Base-by-base conservation (phyloP, 129 eudicot genomes). In the Helichrysum umbraculigerum region DNA sequence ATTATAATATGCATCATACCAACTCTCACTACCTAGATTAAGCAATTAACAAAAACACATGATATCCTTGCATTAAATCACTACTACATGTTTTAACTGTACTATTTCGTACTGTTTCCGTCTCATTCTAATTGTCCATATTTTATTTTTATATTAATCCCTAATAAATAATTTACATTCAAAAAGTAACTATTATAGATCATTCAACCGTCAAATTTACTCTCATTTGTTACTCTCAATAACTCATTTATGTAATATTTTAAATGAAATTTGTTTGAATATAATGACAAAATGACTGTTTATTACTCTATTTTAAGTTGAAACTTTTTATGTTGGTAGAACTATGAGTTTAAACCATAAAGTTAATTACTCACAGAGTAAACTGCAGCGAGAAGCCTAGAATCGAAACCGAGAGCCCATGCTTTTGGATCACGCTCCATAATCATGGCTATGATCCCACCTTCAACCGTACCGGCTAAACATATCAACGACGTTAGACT, bases 401-500 rank as follows among this genome's bases (percentile, higher is more conserved):
- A 89, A 75, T 94, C 99, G 19, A 92, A 91, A 64, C 96, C 99
- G 66, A 94, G 80, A 30, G 80, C 82, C 99, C 99, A 94, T 29
- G 93, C 97, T 54, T 81, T 86, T 51, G 81, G 79, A 78, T 89
- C 81, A 6, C 84, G 89, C 71, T 90, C 96, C 87, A 94, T 72
- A 19, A 83, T 79, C 63, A 89, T 82, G 11, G 99, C 92, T 70
- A 78, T 92, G 16, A 81, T 86, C 14, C 86, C 97, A 25, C 92
- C 87, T 84, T 94, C 97, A 41, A 90, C 72, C 44, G 77, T 72
- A 41, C 99, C 99, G 68, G 87, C 84, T 16, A 89, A 5, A 64
- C 99, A 94, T 41, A 94, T 68, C 35, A 86, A 79, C n/a, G 92
- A 63, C 7, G 99, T 80, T 20, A 94, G 74, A 6, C 97, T 91